phyloP scores from a whole-genome alignment of 306 rosid genomes.

The Heteromeles arbutifolia region DNA sequence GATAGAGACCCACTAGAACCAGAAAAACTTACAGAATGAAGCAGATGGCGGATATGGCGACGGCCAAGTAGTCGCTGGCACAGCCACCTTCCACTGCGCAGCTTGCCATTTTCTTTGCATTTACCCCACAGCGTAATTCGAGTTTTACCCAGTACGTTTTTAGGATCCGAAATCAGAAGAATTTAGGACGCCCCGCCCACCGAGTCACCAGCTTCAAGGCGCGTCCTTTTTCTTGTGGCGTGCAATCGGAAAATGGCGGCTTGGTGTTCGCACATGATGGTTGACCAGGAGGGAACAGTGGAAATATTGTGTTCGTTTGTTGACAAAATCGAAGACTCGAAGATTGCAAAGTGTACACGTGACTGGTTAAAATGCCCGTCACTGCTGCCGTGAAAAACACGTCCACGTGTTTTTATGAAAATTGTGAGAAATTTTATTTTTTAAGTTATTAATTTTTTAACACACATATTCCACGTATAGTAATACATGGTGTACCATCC shows the following conservation, averaged over 20 bases:
- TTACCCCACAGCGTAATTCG: neutral
- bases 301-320: neutral
- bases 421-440: too few relatives aligned
- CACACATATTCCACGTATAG: fast-evolving
- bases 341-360: neutral
- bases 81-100: constrained; percentile 86
- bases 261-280: neutral
- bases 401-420: too few relatives aligned
- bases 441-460: too few relatives aligned
- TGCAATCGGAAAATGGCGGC: neutral
- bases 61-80: constrained; percentile 69
- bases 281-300: constrained; percentile 5
- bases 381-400: neutral
- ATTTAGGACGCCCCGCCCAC: neutral
- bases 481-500: too few relatives aligned
- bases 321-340: neutral
- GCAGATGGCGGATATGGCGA: constrained; percentile 46
- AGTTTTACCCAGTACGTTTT: neutral
- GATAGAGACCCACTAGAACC: constrained; percentile 3
- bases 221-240: neutral
- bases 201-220: neutral
- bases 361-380: neutral
- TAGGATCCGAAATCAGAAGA: constrained; percentile 7
- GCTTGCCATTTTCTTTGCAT: constrained; percentile 42
- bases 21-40: constrained; percentile 45